phyloP scores from a whole-genome alignment of 768 basidiomycete species.

The Coprinellus aureogranulatus region DNA sequence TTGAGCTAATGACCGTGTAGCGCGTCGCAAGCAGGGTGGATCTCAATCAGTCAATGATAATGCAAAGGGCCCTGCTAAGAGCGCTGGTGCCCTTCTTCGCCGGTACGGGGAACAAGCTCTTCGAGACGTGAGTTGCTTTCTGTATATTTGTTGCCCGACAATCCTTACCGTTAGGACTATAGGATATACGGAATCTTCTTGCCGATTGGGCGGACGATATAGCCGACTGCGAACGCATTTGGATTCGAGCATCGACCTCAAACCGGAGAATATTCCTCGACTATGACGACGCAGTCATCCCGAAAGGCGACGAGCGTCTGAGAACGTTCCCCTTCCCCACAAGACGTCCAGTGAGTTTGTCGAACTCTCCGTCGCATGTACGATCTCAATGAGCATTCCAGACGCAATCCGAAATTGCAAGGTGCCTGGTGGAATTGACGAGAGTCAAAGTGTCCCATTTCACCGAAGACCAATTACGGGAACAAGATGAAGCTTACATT shows the following conservation, averaged over 20 bases:
- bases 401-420: constrained; percentile 87
- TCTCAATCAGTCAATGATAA: constrained; percentile 91
- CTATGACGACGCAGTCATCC: constrained; percentile 75
- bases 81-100: constrained; percentile 89
- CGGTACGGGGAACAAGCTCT: constrained; percentile 94
- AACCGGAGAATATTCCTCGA: constrained; percentile 90
- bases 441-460: constrained; percentile 82
- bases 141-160: neutral
- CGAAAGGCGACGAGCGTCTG: constrained; percentile 78
- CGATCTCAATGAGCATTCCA: constrained; percentile 24
- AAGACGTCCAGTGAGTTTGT: constrained; percentile 74
- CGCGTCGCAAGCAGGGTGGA: constrained; percentile 96
- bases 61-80: constrained; percentile 87
- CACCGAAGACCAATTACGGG: constrained; percentile 79
- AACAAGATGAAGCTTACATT: constrained; percentile 86
- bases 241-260: constrained; percentile 83
- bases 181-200: constrained; percentile 88
- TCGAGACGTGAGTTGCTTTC: constrained; percentile 62
- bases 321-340: constrained; percentile 96
- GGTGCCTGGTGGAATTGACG: constrained; percentile 84
- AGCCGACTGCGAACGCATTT: constrained; percentile 81
- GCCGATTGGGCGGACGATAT: constrained; percentile 88
- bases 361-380: neutral
- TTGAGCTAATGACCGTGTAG: too few relatives aligned
- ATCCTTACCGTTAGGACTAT: neutral